Evolutionary conservation across 2,329 filamentous ascomycete species (phyloP), one percentile per base, ranked within the genome.

Genomic region (Penicillium sp.): DNA sequence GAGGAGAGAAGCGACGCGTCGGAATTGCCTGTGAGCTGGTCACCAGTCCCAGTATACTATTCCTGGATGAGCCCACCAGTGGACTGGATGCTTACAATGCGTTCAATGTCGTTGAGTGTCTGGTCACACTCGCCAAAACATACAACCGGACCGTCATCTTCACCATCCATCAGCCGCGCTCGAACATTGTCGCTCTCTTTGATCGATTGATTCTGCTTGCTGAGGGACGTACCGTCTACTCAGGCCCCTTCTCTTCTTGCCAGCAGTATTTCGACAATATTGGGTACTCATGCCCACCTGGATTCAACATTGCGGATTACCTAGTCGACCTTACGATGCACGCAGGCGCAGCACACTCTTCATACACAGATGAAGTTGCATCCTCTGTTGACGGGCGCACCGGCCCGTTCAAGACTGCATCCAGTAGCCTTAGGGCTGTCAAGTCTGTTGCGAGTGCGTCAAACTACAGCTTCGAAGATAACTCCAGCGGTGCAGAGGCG

Each of bases 231-330:
- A 89, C 90, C 1, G 94, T 99, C 7, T 99, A 95, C 72, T 97
- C 94, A 3, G 94, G 94, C 0, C 90, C 91, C 1, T 96, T 97
- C 70, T 79, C 84, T 1, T 87, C 87, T 60, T 99, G 94, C 69
- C 94, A 99, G 71, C 79, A 84, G 18, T 99, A 97, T 70, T 99
- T 99, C 65, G 91, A 97, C 67, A 83, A 86, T 44, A 87, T 96
- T 57, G 95, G 94, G 41, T 99, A 97, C 72, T 81, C 89, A 45
- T 99, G 95, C 68, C 94, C 94, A 10, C 88, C 92, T 22, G 95
- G 95, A 2, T 99, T 97, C 82, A 99, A 99, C 67, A 97, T 99
- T 73, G 94, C 94, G 4, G 94, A 99, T 72, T 99, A 97, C 68
- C 83, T 99, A 5, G 92, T 99, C 29, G 94, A 99, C 71, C 81